Conservation (phyloP, 495 filamentous ascomycete genomes). For the Neurospora sp. region DNA sequence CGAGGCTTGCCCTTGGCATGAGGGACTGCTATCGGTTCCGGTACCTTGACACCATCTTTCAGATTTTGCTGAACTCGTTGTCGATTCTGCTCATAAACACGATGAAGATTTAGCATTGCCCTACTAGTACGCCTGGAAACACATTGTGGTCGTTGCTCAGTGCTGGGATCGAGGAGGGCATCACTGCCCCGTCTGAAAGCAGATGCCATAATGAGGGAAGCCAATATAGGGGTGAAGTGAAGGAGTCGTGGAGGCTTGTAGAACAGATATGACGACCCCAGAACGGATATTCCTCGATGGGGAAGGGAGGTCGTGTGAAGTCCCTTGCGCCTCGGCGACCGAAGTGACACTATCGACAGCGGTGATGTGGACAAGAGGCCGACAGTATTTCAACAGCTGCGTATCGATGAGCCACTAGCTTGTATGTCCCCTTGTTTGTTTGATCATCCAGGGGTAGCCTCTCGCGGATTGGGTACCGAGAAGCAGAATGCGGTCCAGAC, state of each 20-base stretch:
- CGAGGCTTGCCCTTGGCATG: slow-evolving; percentile 61
- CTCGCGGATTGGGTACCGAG: background rate
- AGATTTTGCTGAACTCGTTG: slow-evolving; percentile 30
- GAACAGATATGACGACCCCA: background rate
- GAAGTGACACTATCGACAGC: background rate
- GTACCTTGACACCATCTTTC: slow-evolving; percentile 26
- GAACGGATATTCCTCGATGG: background rate
- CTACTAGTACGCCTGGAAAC: slow-evolving; percentile 28
- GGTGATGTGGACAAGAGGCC: background rate
- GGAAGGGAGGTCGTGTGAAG: background rate
- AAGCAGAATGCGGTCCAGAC: background rate
- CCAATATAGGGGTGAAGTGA: background rate
- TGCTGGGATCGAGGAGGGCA: slow-evolving; percentile 11
- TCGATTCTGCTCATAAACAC: slow-evolving; percentile 47
- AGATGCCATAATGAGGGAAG: slow-evolving; percentile 25
- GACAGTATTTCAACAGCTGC: background rate
- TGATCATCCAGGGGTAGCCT: background rate
- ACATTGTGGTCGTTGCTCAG: slow-evolving; percentile 13
- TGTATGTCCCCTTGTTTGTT: background rate
- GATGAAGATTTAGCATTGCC: slow-evolving; percentile 45
- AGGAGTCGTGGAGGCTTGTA: background rate
- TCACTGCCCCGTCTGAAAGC: slow-evolving; percentile 4
- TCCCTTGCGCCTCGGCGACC: background rate
- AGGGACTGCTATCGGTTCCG: slow-evolving; percentile 29
- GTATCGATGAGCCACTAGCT: background rate